Base-by-base conservation (phyloP, 2,329 filamentous ascomycete genomes). In the Ceratocystis ficicola region DNA sequence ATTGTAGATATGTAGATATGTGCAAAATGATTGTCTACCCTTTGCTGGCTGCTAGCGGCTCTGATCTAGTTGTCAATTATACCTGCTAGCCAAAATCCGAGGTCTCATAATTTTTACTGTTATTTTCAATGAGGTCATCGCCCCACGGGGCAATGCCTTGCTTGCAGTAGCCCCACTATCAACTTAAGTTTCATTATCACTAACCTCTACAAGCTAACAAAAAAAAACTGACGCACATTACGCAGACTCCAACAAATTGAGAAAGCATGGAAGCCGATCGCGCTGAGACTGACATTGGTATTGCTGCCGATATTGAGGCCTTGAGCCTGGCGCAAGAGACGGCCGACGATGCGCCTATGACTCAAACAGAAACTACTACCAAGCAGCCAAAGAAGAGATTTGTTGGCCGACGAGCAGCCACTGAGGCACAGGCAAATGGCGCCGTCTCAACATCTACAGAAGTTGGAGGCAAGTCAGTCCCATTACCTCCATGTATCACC, bases 311-410 rank as follows among this genome's bases (percentile, higher is more conserved):
- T 69, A 84, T 87, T 50, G 85, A 86, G 69, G 80, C 69, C 12
- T 64, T 68, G 12, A 65, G 63, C 41, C 64, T 66, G n/a, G 55
- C 67, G 28, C 50, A 68, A 30, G 68, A 83, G 32, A 36, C 65
- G 3, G 48, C 65, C 36, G 6, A 8, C 8, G 30, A 30, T 30
- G 32, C 55, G 30, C 55, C 55, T 59, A 20, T 30, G 7, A n/a
- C 55, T 8, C 25, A 59, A 59, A 25, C 63, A 10, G 66, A 68
- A 59, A 50, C 57, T 55, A 55, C 67, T 48, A 30, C 28, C n/a
- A 89, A 82, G 73, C 88, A 93, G 72, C 94, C 94, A 25, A 95
- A 89, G 79, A 92, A 93, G 76, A 84, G 93, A 67, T 99, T 99
- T 70, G 87, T 99, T 20, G 94, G 94, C 36, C 82, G 90, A 70